Evolutionary conservation across 306 rosid genomes (phyloP).

Genomic region (Acacia confusa): DNA sequence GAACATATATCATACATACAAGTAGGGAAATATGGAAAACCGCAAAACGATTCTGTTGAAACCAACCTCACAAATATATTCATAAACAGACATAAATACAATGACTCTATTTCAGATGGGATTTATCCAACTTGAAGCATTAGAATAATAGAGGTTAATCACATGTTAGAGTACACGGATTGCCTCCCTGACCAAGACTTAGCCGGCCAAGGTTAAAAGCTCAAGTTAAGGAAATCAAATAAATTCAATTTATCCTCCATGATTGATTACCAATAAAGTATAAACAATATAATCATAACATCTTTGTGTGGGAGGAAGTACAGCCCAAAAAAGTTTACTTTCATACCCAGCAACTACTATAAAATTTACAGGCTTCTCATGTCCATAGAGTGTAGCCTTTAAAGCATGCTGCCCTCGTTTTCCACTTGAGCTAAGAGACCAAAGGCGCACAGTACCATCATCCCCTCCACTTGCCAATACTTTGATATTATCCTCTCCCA

Average conservation of each 20-base stretch:
- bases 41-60: too few species aligned
- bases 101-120: too few species aligned
- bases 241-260: background rate
- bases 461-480: slow-evolving; percentile 95
- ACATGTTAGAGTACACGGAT: slow-evolving; percentile 2
- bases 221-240: background rate
- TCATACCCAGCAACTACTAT: slow-evolving; percentile 83
- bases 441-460: slow-evolving; percentile 86
- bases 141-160: slow-evolving; percentile 10
- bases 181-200: background rate
- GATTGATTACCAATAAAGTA: background rate
- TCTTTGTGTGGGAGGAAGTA: background rate
- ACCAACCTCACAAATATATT: too few species aligned
- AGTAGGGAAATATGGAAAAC: too few species aligned
- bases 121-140: too few species aligned
- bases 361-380: slow-evolving; percentile 66
- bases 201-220: slow-evolving; percentile 3
- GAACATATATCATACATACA: too few species aligned
- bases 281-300: slow-evolving; percentile 8
- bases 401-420: slow-evolving; percentile 65
- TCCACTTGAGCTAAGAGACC: slow-evolving; percentile 73
- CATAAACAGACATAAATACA: too few species aligned
- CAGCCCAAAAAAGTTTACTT: slow-evolving; percentile 12
- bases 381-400: slow-evolving; percentile 81
- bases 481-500: slow-evolving; percentile 66